Percentiles rank a stretch among this genome's conserved stretches.
Conservation (phyloP, 2,329 filamentous ascomycete genomes). For the Westerdykella sp. region DNA sequence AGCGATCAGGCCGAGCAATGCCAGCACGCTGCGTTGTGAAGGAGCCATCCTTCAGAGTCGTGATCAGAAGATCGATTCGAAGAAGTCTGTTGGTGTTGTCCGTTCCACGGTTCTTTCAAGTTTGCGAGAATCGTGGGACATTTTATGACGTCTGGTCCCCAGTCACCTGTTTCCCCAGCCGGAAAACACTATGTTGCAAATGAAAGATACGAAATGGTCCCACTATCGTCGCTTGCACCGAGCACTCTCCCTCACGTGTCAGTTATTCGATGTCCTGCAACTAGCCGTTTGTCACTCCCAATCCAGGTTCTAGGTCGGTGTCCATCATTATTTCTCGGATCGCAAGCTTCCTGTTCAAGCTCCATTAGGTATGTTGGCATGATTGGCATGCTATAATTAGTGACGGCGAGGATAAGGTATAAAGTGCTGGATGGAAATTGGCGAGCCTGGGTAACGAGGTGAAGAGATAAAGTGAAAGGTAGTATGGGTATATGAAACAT, state of each 20-base stretch:
- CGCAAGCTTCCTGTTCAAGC: slow-evolving; percentile 6
- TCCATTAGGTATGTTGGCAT: slow-evolving; percentile 15
- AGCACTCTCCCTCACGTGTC: slow-evolving; percentile 15
- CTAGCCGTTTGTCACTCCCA: slow-evolving; percentile 12
- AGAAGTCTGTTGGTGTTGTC: slow-evolving; percentile 3
- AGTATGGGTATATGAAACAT: slow-evolving; percentile 30
- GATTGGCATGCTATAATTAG: slow-evolving; percentile 21
- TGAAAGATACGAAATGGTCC: slow-evolving; percentile 28
- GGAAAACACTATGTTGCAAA: slow-evolving; percentile 21
- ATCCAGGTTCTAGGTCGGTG: slow-evolving; percentile 23
- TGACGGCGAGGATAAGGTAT: slow-evolving; percentile 2
- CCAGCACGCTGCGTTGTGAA: slow-evolving; percentile 18
- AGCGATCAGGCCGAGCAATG: slow-evolving; percentile 20
- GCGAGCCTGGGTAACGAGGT: slow-evolving; percentile 11
- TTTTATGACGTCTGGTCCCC: slow-evolving; percentile 23
- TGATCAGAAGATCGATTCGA: slow-evolving; percentile 4
- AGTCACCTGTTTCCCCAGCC: slow-evolving; percentile 11
- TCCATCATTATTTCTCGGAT: slow-evolving; percentile 11
- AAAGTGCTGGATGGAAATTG: slow-evolving; percentile 14
- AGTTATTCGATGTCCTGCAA: slow-evolving; percentile 12
- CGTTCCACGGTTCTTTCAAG: slow-evolving; percentile 6
- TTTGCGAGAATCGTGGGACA: slow-evolving; percentile 7
- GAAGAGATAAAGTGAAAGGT: slow-evolving; percentile 24
- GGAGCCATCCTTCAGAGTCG: slow-evolving; percentile 15
- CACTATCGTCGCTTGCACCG: slow-evolving; percentile 12